Percentiles rank a stretch among this genome's conserved stretches.
Conservation (phyloP, 495 filamentous ascomycete species). For the Aspergillus saccharolyticus region DNA sequence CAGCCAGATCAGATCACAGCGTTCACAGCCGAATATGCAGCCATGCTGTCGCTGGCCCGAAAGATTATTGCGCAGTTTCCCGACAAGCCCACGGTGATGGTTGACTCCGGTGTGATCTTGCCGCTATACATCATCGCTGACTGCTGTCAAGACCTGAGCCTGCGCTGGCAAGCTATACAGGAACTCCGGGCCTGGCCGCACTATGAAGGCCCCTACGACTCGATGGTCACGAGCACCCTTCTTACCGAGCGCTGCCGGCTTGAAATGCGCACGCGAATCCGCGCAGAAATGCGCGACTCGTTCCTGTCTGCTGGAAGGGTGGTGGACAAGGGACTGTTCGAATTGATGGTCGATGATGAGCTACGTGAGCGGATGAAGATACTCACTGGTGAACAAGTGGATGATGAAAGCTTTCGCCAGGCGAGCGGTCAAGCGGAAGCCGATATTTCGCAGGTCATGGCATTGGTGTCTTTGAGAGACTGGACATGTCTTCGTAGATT, state of each 20-base stretch:
- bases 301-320: neutral
- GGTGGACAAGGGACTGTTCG: neutral
- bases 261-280: neutral
- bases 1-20: neutral
- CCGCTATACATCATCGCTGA: neutral
- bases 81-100: neutral
- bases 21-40: neutral
- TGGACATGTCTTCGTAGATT: neutral
- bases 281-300: neutral
- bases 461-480: neutral
- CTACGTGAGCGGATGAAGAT: neutral
- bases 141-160: neutral
- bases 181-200: neutral
- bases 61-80: neutral
- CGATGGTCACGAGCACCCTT: neutral
- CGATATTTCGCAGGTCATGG: neutral
- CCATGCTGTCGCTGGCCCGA: neutral
- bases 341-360: neutral
- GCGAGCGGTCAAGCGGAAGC: neutral
- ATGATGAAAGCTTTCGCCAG: neutral
- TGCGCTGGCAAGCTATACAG: neutral
- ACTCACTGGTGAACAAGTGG: neutral
- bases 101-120: neutral
- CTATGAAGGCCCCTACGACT: neutral
- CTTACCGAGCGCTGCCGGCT: neutral